Evolutionary conservation across 495 filamentous ascomycete genomes (phyloP).

Genomic region (Copromyces sp.): DNA sequence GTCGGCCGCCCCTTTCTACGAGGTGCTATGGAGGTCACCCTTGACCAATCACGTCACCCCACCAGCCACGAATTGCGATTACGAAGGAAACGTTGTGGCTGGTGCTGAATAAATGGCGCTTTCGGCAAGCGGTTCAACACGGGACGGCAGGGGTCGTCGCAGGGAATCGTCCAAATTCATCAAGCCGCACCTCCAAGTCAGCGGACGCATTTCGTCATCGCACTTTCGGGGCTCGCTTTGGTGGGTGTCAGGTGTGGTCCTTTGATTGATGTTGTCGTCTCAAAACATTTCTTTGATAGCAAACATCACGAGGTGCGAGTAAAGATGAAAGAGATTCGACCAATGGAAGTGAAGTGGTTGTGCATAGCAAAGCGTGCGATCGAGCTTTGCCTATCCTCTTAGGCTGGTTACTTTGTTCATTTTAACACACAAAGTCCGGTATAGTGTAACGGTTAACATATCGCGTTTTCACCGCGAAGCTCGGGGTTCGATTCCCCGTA

Average conservation of each 20-base stretch:
- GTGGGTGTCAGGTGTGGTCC: neutral
- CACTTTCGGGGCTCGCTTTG: neutral
- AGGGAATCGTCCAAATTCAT: neutral
- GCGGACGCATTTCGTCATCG: neutral
- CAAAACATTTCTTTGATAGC: neutral
- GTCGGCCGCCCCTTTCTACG: neutral
- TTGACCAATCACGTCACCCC: neutral
- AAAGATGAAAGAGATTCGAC: neutral
- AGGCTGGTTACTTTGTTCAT: neutral
- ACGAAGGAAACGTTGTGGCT: neutral
- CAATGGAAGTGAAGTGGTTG: neutral
- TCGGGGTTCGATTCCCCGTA: conserved; percentile 44
- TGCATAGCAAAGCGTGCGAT: neutral
- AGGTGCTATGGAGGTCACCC: neutral
- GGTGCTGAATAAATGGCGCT: neutral
- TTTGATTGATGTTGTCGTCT: neutral
- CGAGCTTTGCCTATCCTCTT: neutral
- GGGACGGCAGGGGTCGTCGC: neutral
- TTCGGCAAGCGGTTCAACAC: neutral
- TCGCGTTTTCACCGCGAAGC: conserved; percentile 42
- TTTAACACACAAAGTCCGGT: conserved; percentile 17
- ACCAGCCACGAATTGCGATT: neutral
- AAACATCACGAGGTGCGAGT: neutral
- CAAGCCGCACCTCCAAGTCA: neutral
- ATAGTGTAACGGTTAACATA: conserved; percentile 42